phyloP scores from a whole-genome alignment of 1,139 yeast species.

The Pichia sp. region DNA sequence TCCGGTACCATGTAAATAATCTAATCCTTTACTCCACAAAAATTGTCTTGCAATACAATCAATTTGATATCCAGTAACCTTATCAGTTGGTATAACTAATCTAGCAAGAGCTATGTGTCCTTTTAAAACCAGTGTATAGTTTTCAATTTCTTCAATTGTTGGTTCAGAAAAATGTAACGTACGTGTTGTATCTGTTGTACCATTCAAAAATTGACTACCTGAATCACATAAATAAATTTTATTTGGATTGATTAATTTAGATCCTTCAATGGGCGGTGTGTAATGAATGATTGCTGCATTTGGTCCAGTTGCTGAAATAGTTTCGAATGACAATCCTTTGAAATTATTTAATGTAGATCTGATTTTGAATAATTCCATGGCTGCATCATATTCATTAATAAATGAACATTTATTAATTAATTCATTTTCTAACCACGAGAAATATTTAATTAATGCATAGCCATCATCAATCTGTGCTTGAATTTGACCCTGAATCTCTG shows the following conservation, averaged over 20 bases:
- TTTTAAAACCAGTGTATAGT: slow-evolving; percentile 85
- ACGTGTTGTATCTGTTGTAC: slow-evolving; percentile 95
- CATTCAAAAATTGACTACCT: slow-evolving; percentile 90
- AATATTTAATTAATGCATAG: slow-evolving; percentile 66
- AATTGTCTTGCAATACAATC: slow-evolving; percentile 87
- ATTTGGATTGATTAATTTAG: slow-evolving; percentile 64
- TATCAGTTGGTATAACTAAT: slow-evolving; percentile 74
- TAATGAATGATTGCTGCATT: slow-evolving; percentile 94
- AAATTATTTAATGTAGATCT: slow-evolving; percentile 58
- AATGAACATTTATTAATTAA: slow-evolving; percentile 47
- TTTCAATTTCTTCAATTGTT: slow-evolving; percentile 54
- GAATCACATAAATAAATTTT: slow-evolving; percentile 84
- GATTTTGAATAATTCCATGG: slow-evolving; percentile 56
- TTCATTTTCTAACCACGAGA: slow-evolving; percentile 80
- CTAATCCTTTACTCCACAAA: slow-evolving; percentile 81
- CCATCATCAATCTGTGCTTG: slow-evolving; percentile 85
- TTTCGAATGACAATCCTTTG: slow-evolving; percentile 81
- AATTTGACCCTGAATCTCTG: slow-evolving; percentile 71
- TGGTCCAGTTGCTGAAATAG: slow-evolving; percentile 88
- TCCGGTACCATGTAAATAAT: slow-evolving; percentile 94
- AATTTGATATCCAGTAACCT: slow-evolving; percentile 69
- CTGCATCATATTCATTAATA: slow-evolving; percentile 76
- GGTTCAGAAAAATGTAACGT: slow-evolving; percentile 80
- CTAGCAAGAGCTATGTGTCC: slow-evolving; percentile 81
- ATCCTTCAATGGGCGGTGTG: slow-evolving; percentile 55